These are phyloP conservation scores for Onygenales sp. DNA, from an alignment of 2,329 filamentous ascomycete genomes.

Conservation along the genomic window DNA sequence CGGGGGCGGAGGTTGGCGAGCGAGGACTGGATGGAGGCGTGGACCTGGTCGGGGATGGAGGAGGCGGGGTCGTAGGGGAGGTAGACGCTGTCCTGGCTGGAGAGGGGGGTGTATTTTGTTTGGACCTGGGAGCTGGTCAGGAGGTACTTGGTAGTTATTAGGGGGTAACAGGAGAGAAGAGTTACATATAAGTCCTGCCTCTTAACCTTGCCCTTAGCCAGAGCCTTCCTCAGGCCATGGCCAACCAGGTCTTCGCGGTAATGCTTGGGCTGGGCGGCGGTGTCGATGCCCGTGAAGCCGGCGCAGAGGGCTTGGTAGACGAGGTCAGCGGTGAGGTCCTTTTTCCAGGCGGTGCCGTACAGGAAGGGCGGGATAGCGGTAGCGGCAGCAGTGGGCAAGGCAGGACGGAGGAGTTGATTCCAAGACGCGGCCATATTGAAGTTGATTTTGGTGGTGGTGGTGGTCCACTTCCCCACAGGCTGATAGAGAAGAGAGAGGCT, in stretches of 20 bases:
- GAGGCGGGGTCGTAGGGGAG: conserved; percentile 54
- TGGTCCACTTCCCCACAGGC: too few species aligned
- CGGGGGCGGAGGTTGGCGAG: conserved; percentile 48
- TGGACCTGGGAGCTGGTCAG: conserved; percentile 46
- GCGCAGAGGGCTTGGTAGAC: conserved; percentile 58
- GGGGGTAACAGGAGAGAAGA: neutral
- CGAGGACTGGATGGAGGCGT: conserved; percentile 57
- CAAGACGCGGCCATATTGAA: too few species aligned
- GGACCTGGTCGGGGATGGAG: conserved; percentile 55
- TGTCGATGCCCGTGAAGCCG: conserved; percentile 67
- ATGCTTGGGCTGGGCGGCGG: conserved; percentile 67
- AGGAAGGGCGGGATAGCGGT: conserved; percentile 40
- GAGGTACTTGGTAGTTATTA: conserved; percentile 3
- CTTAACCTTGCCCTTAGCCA: conserved; percentile 48
- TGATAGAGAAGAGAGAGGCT: too few species aligned
- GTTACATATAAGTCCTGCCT: conserved; percentile 54
- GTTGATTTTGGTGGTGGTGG: too few species aligned
- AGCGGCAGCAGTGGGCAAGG: conserved; percentile 5
- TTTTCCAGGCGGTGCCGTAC: conserved; percentile 85
- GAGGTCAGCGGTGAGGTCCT: conserved; percentile 54
- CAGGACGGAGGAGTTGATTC: neutral
- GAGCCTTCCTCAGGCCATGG: conserved; percentile 53
- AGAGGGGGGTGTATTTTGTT: conserved; percentile 68
- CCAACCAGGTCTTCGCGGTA: conserved; percentile 66
- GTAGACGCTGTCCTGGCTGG: conserved; percentile 50